Conservation (phyloP, 768 basidiomycete genomes). For the Crassisporium funariophilum region DNA sequence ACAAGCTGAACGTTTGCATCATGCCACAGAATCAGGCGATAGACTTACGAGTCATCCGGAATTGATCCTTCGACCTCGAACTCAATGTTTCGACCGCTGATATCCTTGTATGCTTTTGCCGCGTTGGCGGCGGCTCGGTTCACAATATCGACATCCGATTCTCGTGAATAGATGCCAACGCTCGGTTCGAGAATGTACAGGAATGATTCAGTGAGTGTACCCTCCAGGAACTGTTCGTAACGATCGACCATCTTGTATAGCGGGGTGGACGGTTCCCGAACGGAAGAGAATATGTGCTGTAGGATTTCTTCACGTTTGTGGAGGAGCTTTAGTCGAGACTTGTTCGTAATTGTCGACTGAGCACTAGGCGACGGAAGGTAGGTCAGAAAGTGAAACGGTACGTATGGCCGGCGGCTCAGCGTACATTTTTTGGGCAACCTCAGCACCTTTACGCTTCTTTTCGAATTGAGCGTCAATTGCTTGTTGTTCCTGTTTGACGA, state of each 20-base stretch:
- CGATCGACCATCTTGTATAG: conserved; percentile 66
- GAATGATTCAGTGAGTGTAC: conserved; percentile 82
- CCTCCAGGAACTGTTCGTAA: conserved; percentile 83
- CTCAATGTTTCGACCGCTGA: conserved; percentile 69
- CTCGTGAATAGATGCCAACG: conserved; percentile 67
- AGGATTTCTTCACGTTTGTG: conserved; percentile 91
- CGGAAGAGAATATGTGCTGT: conserved; percentile 81
- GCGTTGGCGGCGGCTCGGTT: conserved; percentile 69
- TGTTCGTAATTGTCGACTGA: conserved; percentile 95
- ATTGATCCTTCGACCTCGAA: conserved; percentile 64
- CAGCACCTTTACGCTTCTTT: conserved; percentile 93
- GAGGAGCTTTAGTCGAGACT: conserved; percentile 87
- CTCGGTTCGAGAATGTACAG: conserved; percentile 79
- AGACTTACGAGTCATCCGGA: conserved; percentile 64
- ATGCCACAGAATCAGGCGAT: neutral
- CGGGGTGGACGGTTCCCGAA: conserved; percentile 62
- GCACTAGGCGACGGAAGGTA: conserved; percentile 52
- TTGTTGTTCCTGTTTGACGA: conserved; percentile 94
- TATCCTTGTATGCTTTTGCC: conserved; percentile 65
- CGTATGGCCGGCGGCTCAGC: conserved; percentile 23
- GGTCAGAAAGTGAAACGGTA: neutral
- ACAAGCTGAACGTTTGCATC: neutral
- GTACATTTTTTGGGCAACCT: conserved; percentile 96
- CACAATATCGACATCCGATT: conserved; percentile 63
- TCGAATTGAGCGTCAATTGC: conserved; percentile 94